A percentile compares a stretch with the other conserved stretches of the same genome.
Conservation (phyloP, 495 filamentous ascomycete species). For the Penicillium coffeae region DNA sequence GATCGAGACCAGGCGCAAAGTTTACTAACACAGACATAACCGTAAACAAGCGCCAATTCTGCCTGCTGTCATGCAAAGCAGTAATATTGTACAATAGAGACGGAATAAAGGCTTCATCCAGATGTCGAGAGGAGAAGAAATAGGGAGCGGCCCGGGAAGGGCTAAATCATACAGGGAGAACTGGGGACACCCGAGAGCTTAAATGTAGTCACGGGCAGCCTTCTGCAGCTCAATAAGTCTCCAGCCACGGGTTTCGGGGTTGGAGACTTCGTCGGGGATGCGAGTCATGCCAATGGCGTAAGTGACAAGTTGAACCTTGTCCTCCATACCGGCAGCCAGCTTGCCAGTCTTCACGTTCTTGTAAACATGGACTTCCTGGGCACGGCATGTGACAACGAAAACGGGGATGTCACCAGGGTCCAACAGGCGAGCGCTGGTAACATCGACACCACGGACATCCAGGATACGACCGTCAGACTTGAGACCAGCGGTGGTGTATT, state of each 20-base stretch:
- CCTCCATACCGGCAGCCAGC: constrained; percentile 97
- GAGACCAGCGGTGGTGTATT: constrained; percentile 88
- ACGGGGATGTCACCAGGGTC: constrained; percentile 98
- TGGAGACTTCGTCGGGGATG: constrained; percentile 90
- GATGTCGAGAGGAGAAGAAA: constrained; percentile 5
- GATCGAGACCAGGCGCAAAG: constrained; percentile 13
- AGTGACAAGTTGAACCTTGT: constrained; percentile 95
- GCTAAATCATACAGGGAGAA: not conserved
- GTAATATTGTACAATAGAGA: constrained; percentile 42
- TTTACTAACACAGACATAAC: constrained; percentile 32
- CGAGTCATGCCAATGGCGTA: constrained; percentile 96
- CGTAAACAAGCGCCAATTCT: constrained; percentile 33
- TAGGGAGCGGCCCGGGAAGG: constrained; percentile 5
- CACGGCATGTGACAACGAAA: constrained; percentile 92
- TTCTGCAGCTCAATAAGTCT: constrained; percentile 97
- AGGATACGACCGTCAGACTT: constrained; percentile 92
- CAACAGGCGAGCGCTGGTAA: constrained; percentile 80
- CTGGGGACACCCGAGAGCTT: constrained; percentile 25
- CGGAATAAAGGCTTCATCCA: constrained; percentile 7
- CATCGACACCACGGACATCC: constrained; percentile 90
- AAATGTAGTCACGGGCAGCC: constrained; percentile 92
- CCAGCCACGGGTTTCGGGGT: constrained; percentile 95
- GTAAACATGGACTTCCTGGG: constrained; percentile 98
- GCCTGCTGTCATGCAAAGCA: constrained; percentile 36
- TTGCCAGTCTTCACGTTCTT: constrained; percentile 82